Evolutionary conservation across 306 rosid genomes (phyloP).

Genomic region (Sicyos edulis): DNA sequence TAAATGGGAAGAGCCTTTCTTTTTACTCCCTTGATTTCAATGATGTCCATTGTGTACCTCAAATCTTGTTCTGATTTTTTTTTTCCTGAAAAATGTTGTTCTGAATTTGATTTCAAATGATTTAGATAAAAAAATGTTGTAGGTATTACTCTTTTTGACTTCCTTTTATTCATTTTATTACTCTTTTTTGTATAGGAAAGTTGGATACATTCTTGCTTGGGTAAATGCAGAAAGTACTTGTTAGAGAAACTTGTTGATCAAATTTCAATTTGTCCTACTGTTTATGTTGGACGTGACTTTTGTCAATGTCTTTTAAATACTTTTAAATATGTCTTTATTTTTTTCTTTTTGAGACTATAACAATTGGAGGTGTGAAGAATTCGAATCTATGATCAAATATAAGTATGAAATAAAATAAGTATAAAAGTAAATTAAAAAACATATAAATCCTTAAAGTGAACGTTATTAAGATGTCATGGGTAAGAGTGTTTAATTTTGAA

Average conservation of each 20-base stretch:
- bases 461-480: too few relatives aligned
- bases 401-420: too few relatives aligned
- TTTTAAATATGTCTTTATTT: too few relatives aligned
- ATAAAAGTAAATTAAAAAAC: too few relatives aligned
- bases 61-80: not conserved
- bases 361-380: too few relatives aligned
- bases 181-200: not conserved
- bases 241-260: not conserved
- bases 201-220: not conserved
- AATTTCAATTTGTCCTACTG: not conserved
- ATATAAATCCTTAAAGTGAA: too few relatives aligned
- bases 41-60: not conserved
- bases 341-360: too few relatives aligned
- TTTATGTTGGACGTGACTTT: not conserved
- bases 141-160: not conserved
- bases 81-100: not conserved
- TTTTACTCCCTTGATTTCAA: not conserved
- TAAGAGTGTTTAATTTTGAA: too few relatives aligned
- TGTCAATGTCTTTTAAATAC: too few relatives aligned
- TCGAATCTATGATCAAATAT: too few relatives aligned
- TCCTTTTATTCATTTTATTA: not conserved
- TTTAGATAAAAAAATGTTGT: not conserved
- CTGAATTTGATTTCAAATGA: not conserved
- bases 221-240: not conserved
- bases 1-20: conserved; percentile 23